These are phyloP conservation scores for Malassezia restricta DNA, from an alignment of 1,284 basidiomycete species.

Conservation along the genomic window DNA sequence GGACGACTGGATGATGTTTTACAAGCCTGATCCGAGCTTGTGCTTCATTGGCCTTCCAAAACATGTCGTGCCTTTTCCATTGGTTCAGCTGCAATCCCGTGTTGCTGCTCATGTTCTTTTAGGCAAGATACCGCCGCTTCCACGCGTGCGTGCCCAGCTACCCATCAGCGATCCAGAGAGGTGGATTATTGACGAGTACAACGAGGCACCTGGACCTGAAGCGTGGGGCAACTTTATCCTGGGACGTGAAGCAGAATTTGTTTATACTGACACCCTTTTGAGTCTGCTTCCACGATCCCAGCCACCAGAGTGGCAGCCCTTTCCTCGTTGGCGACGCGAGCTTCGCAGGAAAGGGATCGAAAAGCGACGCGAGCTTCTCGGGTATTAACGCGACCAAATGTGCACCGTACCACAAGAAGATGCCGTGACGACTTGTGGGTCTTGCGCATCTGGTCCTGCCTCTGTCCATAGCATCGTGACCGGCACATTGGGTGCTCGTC, in stretches of 20 bases:
- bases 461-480: constrained; percentile 76
- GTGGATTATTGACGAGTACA: constrained; percentile 15
- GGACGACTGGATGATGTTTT: constrained; percentile 41
- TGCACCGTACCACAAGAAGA: constrained; percentile 54
- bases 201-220: neutral
- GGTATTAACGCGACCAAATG: constrained; percentile 30
- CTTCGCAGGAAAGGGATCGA: constrained; percentile 12
- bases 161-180: constrained; percentile 17
- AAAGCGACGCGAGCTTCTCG: constrained; percentile 16
- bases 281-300: constrained; percentile 11
- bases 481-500: constrained; percentile 56
- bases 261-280: constrained; percentile 28
- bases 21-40: constrained; percentile 21
- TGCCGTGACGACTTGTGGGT: constrained; percentile 62
- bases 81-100: constrained; percentile 28
- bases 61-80: constrained; percentile 37
- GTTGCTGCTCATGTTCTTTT: constrained; percentile 17
- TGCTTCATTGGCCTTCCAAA: constrained; percentile 32
- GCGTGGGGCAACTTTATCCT: constrained; percentile 7
- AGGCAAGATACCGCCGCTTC: constrained; percentile 12
- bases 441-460: constrained; percentile 53
- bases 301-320: neutral
- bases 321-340: constrained; percentile 10
- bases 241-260: neutral
- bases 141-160: constrained; percentile 17